Percentiles rank a stretch among this genome's conserved stretches.
Evolutionary conservation across 140 eudicot genomes (phyloP).

Genomic region (Cichorium intybus): DNA sequence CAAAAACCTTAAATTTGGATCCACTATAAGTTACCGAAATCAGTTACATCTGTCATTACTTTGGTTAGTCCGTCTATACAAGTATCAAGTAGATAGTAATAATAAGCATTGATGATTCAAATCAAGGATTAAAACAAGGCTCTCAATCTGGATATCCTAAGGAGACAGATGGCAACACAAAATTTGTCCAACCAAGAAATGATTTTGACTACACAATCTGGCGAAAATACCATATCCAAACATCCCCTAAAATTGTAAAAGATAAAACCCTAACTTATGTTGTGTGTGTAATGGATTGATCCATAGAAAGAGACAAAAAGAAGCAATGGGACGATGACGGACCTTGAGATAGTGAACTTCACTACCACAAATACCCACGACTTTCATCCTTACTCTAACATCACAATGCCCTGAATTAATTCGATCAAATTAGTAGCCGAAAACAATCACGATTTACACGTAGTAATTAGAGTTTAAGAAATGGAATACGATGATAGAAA

Average conservation of each 20-base stretch:
- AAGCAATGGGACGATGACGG: neutral
- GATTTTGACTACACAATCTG: neutral
- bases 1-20: neutral
- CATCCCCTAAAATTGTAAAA: no score
- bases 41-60: neutral
- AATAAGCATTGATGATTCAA: neutral
- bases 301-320: neutral
- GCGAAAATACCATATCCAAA: neutral
- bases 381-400: slow-evolving; percentile 88
- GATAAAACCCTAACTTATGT: slow-evolving; percentile 1
- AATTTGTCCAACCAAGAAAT: no score
- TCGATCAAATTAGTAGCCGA: neutral
- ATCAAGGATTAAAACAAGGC: slow-evolving; percentile 6
- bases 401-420: slow-evolving; percentile 64
- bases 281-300: neutral
- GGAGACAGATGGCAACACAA: no score
- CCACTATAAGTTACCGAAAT: neutral
- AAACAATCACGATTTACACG: neutral
- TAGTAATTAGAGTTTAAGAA: neutral
- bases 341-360: slow-evolving; percentile 99
- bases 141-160: slow-evolving; percentile 5
- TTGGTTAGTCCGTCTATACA: no score
- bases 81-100: neutral
- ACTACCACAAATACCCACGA: slow-evolving; percentile 96
- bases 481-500: neutral